Base-by-base conservation (phyloP, 768 basidiomycete genomes). In the Rhodotorula taiwanensis region DNA sequence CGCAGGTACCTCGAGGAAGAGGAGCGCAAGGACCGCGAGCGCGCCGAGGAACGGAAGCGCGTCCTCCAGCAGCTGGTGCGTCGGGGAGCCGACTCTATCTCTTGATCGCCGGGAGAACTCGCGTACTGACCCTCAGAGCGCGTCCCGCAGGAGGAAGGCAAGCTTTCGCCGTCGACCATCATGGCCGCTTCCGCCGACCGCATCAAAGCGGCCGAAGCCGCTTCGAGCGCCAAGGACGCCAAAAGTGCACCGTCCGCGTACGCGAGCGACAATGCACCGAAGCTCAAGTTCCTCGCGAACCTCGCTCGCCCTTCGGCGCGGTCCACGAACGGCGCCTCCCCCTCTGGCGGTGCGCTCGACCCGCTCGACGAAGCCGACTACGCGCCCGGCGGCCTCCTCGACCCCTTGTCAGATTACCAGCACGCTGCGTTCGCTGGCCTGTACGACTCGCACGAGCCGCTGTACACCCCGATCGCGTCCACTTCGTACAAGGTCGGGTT, bases 341-440 rank as follows among this genome's bases (percentile, higher is more conserved):
- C n/a, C 27, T 20, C 34, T 27, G 27, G 20, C 41, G 39, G n/a
- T 4, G 34, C 20, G 7, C 30, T 42, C 53, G 53, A 55, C 41
- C 36, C 72, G 82, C 83, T 33, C 10, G 27, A 55, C 30, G n/a
- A 11, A 39, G 36, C 36, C 36, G 36, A 39, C 36, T 39, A 39
- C 16, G 36, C 36, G 7, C 88, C 89, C 5, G 87, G 36, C 36
- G 36, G 36, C 10, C 16, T 90, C 71, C 80, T 88, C 16, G 85
- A 89, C 18, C 75, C 90, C 52, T 81, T 86, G 67, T 88, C 89
- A 75, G 77, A 85, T 70, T 86, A 60, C 10, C 16, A 7, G 8
- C n/a, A 81, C 78, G 88, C 20, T 4, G 2, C 75, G 80, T 81
- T 4, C 88, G 87, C 67, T 84, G 87, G 51, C 85, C 87, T 69